phyloP scores from a whole-genome alignment of 2,329 filamentous ascomycete species.

The Fusarium graminum region DNA sequence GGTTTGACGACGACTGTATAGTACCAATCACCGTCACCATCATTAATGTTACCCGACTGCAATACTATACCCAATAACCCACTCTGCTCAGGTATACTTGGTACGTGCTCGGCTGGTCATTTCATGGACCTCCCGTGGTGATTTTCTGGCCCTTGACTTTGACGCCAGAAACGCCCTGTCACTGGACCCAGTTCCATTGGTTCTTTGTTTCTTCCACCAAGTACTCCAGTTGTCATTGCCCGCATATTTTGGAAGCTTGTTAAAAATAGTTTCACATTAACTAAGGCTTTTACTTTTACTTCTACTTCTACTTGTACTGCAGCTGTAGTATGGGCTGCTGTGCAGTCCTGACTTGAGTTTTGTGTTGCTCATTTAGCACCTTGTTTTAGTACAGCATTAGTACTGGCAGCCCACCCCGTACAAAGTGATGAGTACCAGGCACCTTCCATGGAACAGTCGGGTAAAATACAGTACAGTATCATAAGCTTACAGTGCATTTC shows the following conservation, averaged over 20 bases:
- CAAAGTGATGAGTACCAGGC: not conserved
- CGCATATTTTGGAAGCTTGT: constrained; percentile 8
- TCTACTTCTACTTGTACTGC: not conserved
- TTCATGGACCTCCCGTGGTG: constrained; percentile 27
- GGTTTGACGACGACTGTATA: not conserved
- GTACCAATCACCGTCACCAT: constrained; percentile 19
- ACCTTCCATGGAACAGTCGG: too few relatives aligned
- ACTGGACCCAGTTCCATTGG: constrained; percentile 13
- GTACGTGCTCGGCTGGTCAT: constrained; percentile 37
- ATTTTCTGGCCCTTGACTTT: constrained; percentile 34
- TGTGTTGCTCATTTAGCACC: not conserved
- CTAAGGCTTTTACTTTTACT: not conserved
- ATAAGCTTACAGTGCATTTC: constrained; percentile 15
- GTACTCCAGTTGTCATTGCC: constrained; percentile 1
- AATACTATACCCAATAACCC: not conserved
- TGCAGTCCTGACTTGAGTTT: not conserved
- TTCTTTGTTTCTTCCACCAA: constrained; percentile 20
- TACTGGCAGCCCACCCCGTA: not conserved
- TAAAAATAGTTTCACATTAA: not conserved
- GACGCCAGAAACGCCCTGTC: constrained; percentile 27
- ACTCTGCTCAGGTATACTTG: constrained; percentile 23
- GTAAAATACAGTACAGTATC: not conserved
- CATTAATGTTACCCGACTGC: constrained; percentile 6
- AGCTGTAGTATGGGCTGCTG: not conserved
- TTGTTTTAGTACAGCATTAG: not conserved